Percentiles rank a stretch among this genome's conserved stretches.
phyloP scores from a whole-genome alignment of 306 rosid species.

The Canavalia ensiformis region DNA sequence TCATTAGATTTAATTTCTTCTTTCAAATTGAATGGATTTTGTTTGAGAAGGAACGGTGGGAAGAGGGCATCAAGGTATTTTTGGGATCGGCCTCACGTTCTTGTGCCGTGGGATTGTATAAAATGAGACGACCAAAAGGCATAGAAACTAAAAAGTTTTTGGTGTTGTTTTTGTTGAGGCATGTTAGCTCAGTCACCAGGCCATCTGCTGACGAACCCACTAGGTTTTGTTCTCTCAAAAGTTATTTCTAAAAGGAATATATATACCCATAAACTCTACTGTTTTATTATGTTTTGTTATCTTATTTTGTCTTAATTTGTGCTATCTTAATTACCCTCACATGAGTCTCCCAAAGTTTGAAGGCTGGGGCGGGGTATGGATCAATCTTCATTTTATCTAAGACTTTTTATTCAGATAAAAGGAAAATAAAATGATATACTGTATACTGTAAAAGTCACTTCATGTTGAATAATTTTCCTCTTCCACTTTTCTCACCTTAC shows the following conservation, averaged over 20 bases:
- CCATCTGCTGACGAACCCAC: constrained; percentile 79
- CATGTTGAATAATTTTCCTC: too few relatives aligned
- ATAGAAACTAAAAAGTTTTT: constrained; percentile 53
- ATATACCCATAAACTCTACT: constrained; percentile 50
- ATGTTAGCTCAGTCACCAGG: constrained; percentile 54
- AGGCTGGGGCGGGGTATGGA: not conserved
- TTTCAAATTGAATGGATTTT: not conserved
- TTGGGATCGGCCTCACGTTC: constrained; percentile 45
- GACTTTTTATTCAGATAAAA: not conserved
- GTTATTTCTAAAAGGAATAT: constrained; percentile 50
- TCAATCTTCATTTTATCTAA: not conserved
- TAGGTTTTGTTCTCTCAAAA: constrained; percentile 65
- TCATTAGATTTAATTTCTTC: not conserved
- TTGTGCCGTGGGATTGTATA: constrained; percentile 30
- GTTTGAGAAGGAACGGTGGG: constrained; percentile 52
- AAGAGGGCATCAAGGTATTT: constrained; percentile 51
- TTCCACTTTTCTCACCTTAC: too few relatives aligned
- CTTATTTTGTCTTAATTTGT: not conserved
- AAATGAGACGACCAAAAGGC: constrained; percentile 59
- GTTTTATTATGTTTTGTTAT: constrained; percentile 20
- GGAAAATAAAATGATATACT: not conserved
- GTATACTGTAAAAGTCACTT: too few relatives aligned
- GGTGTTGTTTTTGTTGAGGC: constrained; percentile 58
- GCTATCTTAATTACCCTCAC: not conserved
- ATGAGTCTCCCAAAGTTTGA: not conserved